Conservation (phyloP, 2,329 filamentous ascomycete species). For the Penicillium hordei region DNA sequence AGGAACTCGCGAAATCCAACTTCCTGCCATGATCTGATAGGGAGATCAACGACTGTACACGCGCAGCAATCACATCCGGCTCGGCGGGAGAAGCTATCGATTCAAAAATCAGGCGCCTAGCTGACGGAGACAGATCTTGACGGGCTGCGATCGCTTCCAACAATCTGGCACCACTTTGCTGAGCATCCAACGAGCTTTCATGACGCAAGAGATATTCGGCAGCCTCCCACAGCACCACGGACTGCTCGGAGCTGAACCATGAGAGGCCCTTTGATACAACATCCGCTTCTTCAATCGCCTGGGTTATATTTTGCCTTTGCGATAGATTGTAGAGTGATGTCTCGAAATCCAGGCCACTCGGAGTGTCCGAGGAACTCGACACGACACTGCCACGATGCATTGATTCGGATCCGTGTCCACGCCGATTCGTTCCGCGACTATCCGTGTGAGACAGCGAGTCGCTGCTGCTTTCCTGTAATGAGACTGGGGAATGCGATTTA, state of each 20-base stretch:
- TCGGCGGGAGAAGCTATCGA: slow-evolving; percentile 36
- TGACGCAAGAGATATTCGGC: slow-evolving; percentile 40
- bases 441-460: slow-evolving; percentile 35
- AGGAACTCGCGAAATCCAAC: slow-evolving; percentile 41
- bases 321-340: slow-evolving; percentile 36
- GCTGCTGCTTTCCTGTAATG: slow-evolving; percentile 31
- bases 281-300: slow-evolving; percentile 43
- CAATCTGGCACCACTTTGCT: slow-evolving; percentile 36
- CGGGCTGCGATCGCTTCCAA: slow-evolving; percentile 40
- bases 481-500: slow-evolving; percentile 41
- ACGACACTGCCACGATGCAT: slow-evolving; percentile 45
- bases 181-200: slow-evolving; percentile 37
- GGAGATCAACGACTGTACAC: slow-evolving; percentile 41
- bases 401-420: slow-evolving; percentile 39
- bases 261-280: slow-evolving; percentile 33
- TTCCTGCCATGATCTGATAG: slow-evolving; percentile 47
- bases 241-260: slow-evolving; percentile 43
- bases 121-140: slow-evolving; percentile 40
- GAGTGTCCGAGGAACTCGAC: slow-evolving; percentile 41
- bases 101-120: slow-evolving; percentile 37
- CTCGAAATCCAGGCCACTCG: slow-evolving; percentile 41
- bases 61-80: slow-evolving; percentile 40
- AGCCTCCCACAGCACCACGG: slow-evolving; percentile 42
- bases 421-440: slow-evolving; percentile 34
- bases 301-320: slow-evolving; percentile 35